phyloP scores from a whole-genome alignment of 2,329 filamentous ascomycete genomes.

The Paecilomyces variotii region DNA sequence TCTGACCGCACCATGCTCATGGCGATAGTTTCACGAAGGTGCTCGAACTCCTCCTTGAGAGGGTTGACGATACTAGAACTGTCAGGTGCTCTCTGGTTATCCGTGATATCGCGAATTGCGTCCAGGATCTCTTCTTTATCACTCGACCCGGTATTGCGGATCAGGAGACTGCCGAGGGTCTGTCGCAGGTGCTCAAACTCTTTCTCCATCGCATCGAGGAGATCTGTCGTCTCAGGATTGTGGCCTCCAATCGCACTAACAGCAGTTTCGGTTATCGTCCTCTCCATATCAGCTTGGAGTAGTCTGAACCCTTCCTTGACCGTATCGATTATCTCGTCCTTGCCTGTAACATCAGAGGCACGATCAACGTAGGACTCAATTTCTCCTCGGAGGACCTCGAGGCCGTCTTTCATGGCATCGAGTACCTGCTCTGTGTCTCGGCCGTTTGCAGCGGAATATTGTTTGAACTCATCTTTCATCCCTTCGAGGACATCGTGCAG shows the following conservation, averaged over 20 bases:
- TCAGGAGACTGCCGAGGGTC: conserved; percentile 61
- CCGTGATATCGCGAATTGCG: conserved; percentile 45
- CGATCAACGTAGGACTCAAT: conserved; percentile 76
- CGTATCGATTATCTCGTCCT: conserved; percentile 70
- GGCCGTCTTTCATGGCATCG: conserved; percentile 77
- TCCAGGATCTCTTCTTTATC: conserved; percentile 57
- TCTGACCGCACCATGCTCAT: conserved; percentile 43
- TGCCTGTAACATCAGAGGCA: conserved; percentile 58
- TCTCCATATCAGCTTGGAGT: conserved; percentile 51
- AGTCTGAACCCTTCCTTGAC: conserved; percentile 55
- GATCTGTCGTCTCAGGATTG: conserved; percentile 53
- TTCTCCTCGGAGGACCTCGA: conserved; percentile 70
- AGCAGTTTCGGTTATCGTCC: conserved; percentile 39
- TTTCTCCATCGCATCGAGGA: conserved; percentile 68
- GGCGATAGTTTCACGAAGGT: conserved; percentile 51
- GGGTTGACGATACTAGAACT: conserved; percentile 29
- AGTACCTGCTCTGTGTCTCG: conserved; percentile 82
- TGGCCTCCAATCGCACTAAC: conserved; percentile 18
- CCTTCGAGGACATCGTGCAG: conserved; percentile 52
- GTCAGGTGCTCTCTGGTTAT: conserved; percentile 24
- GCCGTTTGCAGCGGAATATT: conserved; percentile 70
- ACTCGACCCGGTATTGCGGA: conserved; percentile 49
- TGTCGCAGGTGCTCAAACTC: conserved; percentile 78
- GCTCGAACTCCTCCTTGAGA: conserved; percentile 54
- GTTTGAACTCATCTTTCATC: conserved; percentile 61